These are phyloP conservation scores for Ramichloridium luteum DNA, from an alignment of 2,329 filamentous ascomycete genomes.

Conservation along the genomic window DNA sequence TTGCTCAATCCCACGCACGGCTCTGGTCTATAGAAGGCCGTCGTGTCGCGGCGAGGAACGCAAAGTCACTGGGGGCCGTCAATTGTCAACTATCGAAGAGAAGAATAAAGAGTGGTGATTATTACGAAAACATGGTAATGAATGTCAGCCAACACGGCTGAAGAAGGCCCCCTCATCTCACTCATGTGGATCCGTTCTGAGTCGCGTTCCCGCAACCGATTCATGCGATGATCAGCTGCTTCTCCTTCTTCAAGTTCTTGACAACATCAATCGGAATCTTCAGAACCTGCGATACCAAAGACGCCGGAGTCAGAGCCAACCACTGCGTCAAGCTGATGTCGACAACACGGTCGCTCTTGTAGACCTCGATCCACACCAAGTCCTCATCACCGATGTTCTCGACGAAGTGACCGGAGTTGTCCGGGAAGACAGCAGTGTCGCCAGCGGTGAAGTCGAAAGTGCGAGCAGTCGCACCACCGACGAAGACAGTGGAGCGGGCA, in stretches of 20 bases:
- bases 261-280: slow-evolving; percentile 7
- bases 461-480: slow-evolving; percentile 34
- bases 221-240: slow-evolving; percentile 11
- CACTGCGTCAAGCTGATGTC: slow-evolving; percentile 58
- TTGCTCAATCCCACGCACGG: too few species aligned
- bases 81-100: too few species aligned
- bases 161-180: too few species aligned
- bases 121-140: too few species aligned
- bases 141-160: too few species aligned
- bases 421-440: slow-evolving; percentile 53
- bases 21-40: too few species aligned
- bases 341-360: slow-evolving; percentile 53
- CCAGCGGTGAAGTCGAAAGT: slow-evolving; percentile 57
- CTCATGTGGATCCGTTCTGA: background rate
- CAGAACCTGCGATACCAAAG: slow-evolving; percentile 36
- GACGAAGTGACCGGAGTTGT: slow-evolving; percentile 56
- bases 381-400: slow-evolving; percentile 56
- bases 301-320: slow-evolving; percentile 54
- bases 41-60: too few species aligned
- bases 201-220: background rate
- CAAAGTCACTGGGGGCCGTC: too few species aligned
- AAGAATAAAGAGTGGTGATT: too few species aligned
- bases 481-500: slow-evolving; percentile 16
- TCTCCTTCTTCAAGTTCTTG: slow-evolving; percentile 12
- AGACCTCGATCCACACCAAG: slow-evolving; percentile 56